Base-by-base conservation (phyloP, 1,139 yeast species). In the Geotrichum siamense region DNA sequence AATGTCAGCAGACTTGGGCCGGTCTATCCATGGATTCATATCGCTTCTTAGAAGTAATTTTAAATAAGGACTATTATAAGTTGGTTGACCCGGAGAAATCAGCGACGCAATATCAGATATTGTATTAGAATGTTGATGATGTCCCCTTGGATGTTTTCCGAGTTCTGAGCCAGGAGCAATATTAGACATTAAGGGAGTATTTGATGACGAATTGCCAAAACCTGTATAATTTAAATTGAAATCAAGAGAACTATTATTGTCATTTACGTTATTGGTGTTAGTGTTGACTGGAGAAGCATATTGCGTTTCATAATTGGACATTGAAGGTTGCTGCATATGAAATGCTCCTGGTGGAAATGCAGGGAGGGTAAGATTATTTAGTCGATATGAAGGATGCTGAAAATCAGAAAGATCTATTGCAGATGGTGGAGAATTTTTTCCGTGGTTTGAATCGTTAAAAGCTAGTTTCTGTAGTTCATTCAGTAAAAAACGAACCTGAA, bases 381-480 rank as follows among this genome's bases (percentile, higher is more conserved):
- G 17, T 25, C 32, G 42, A 33, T 20, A 33, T 8, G 34, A 12
- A 8, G 32, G 5, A n/a, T 28, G 31, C 16, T 30, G 34, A 10
- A 38, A 17, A 28, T 38, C 40, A 5, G 33, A 6, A 15, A 26
- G 37, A 15, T 27, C 27, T 15, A 38, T 32, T 38, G 38, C 22
- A 31, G 36, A 30, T 20, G 22, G 39, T 30, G 44, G 40, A 30
- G 37, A 28, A 3, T 6, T 20, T n/a, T n/a, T 29, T 5, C 21
- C 20, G 21, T 13, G 19, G 27, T 13, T 39, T 2, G 62, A 59
- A 47, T 61, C 64, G 26, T 49, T 49, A 21, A 53, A 52, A 26
- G 64, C 62, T 48, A 61, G 52, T 43, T 59, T 60, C 47, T 61
- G 65, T 36, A 64, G 53, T 13, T 63, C 65, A n/a, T 67, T 59